Conservation (phyloP, 139 green algal genomes). For the Tetradesmus lagerheimii region DNA sequence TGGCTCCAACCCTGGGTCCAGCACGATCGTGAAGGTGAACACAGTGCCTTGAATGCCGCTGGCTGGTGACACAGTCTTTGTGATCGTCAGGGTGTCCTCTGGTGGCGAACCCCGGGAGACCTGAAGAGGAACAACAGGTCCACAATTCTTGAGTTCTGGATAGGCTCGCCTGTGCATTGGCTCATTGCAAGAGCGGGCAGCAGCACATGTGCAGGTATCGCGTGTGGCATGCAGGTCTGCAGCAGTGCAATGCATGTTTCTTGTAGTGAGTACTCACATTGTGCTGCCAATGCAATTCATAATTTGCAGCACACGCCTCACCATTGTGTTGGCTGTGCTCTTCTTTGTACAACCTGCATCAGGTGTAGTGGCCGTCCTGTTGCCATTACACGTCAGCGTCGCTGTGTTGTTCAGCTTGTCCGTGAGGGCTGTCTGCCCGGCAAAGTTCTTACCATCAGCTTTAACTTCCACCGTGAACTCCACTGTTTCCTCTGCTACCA, state of each 20-base stretch:
- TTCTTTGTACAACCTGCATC: neutral
- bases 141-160: no score
- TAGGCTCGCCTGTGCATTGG: no score
- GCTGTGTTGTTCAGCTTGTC: neutral
- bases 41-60: neutral
- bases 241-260: no score
- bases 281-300: no score
- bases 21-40: neutral
- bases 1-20: neutral
- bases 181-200: no score
- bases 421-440: neutral
- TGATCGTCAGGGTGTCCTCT: neutral
- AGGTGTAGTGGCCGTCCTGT: neutral
- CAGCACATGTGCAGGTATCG: no score
- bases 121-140: no score
- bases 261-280: no score
- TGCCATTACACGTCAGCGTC: neutral
- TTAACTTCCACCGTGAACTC: neutral
- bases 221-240: no score
- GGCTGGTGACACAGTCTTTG: neutral
- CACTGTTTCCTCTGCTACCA: no score
- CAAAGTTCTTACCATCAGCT: neutral
- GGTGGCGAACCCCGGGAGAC: no score
- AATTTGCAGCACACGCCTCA: neutral
- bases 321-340: neutral